Evolutionary conservation across 2,329 filamentous ascomycete genomes (phyloP), one percentile per base, ranked within the genome.

Genomic region (Alternaria solani): DNA sequence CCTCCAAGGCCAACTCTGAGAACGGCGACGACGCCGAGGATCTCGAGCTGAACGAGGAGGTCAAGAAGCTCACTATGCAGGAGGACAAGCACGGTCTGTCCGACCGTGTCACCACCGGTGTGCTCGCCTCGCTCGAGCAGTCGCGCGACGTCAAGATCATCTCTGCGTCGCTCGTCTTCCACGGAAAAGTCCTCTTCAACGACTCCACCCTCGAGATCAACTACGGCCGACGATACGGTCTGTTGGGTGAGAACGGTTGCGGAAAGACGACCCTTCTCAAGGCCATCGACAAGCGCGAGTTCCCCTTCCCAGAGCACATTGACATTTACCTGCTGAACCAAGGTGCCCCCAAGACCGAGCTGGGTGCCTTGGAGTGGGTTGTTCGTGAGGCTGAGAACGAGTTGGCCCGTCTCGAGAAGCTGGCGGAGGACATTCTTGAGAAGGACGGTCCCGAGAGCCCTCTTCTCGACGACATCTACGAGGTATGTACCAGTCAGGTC

Each of bases 241-340:
- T 99, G 59, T 85, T 99, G 67, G 95, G 95, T 76, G 95, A 99
- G 87, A 99, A 99, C 90, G 95, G 95, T 69, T 99, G 95, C 82
- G 95, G 95, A 80, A 99, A 99, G 87, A 96, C 92, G 67, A 99
- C 95, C n/a, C 83, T 99, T 34, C 88, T 99, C 78, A 98, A 97
- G 85, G 88, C 95, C 69, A 97, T 99, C 78, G 90, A 91, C 73
- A 90, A 89, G 76, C 91, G 95, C 83, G 96, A 99, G 82, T 99
- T 89, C 80, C 96, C 95, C 65, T 92, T 99, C 77, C 96, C 95
- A 62, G 91, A 97, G 28, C 94, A 97, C 81, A 87, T 99, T 80
- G 96, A 99, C 81, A 96, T 99, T 81, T 99, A 99, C 84, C 89
- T 99, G 46, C 86, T 99, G 70, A 99, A 99, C 83, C 92, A 98